Base-by-base conservation (phyloP, 2,329 filamentous ascomycete genomes). In the Fusarium sp. region DNA sequence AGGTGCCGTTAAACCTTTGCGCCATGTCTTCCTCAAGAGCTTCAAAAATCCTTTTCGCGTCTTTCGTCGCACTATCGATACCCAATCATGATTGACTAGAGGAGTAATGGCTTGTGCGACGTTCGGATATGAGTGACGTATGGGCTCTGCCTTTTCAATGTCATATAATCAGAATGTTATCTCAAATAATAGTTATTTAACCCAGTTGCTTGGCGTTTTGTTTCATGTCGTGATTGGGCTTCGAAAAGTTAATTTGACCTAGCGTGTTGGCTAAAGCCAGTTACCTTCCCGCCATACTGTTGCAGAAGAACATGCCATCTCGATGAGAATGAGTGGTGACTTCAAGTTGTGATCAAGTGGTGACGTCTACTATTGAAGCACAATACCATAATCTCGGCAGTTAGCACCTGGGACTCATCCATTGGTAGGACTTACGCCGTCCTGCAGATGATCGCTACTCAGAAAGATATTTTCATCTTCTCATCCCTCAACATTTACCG, bases 21-120 rank as follows among this genome's bases (percentile, higher is more conserved):
- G 7, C 5, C 37, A 33, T 14, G 15, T 27, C 7, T 7, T 26
- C 9, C 2, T 5, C 14, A 13, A 1, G 20, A 53, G 27, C 23
- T 33, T 35, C 54, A 54, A 45, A 12, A 53, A 45, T 44, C 64
- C 49, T 15, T 56, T 60, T 60, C 56, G 27, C 56, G 35, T 37
- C 45, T 67, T 53, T 70, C 17, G 35, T 40, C 60, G 57, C 61
- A 45, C 49, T 35, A 52, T 70, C 64, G 70, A 74, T 74, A 74
- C 68, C 70, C 71, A 57, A 54, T 56, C 50, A 62, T 38, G 46
- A 55, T 64, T 52, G 32, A 38, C 41, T n/a, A 5, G 17, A 52
- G 6, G 20, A n/a, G 26, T 38, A 17, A 17, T 33, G 26, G 20
- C 9, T 23, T 7, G 3, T 52, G 48, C 20, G 8, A 30, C 30